Conservation (phyloP, 805 yeast species). For the Priceomyces melissophilus region DNA sequence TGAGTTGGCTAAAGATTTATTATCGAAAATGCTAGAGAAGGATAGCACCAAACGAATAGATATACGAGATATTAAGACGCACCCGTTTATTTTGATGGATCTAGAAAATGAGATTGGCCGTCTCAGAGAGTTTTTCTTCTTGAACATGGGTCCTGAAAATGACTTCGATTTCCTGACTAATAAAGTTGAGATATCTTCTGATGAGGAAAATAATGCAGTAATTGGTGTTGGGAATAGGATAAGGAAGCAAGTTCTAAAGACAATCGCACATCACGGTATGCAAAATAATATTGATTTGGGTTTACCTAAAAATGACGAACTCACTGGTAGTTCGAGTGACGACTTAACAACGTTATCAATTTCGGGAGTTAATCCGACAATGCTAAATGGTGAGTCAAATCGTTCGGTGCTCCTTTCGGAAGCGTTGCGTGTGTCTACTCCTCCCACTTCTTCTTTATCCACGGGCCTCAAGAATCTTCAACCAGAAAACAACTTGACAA, state of each 20-base stretch:
- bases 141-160: conserved; percentile 20
- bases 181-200: conserved; percentile 40
- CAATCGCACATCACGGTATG: conserved; percentile 23
- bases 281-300: conserved; percentile 21
- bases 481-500: neutral
- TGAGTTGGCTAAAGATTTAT: conserved; percentile 53
- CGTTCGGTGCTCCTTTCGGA: conserved; percentile 34
- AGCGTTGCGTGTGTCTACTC: conserved; percentile 15
- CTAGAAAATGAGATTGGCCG: conserved; percentile 33
- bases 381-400: conserved; percentile 9
- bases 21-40: conserved; percentile 61
- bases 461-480: neutral
- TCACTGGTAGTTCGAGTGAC: conserved; percentile 28
- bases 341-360: conserved; percentile 17
- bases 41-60: conserved; percentile 67
- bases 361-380: conserved; percentile 16
- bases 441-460: conserved; percentile 8
- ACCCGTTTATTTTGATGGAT: conserved; percentile 58
- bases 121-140: conserved; percentile 33
- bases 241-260: conserved; percentile 47
- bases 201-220: conserved; percentile 75
- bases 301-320: conserved; percentile 21
- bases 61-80: conserved; percentile 68
- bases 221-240: conserved; percentile 74
- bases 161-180: conserved; percentile 8